phyloP scores from a whole-genome alignment of 345 rosid genomes.

The Lepidium africanum region DNA sequence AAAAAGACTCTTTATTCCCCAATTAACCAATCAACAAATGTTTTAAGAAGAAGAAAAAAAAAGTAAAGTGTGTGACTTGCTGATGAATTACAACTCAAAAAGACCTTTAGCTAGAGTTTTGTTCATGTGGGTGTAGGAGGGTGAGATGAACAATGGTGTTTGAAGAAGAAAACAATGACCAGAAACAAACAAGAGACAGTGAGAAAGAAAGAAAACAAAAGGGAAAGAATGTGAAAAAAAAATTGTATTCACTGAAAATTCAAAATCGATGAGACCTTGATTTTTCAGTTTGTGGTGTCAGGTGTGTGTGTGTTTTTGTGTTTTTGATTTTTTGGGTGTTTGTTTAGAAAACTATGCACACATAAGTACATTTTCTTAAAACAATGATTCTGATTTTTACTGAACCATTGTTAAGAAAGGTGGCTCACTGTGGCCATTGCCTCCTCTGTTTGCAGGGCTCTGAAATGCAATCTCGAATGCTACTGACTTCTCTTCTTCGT shows the following conservation, averaged over 20 bases:
- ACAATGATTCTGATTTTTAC: slow-evolving; percentile 21
- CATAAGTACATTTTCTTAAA: slow-evolving; percentile 29
- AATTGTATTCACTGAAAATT: slow-evolving; percentile 23
- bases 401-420: slow-evolving; percentile 60
- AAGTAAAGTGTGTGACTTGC: slow-evolving; percentile 17
- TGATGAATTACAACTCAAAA: slow-evolving; percentile 29
- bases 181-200: slow-evolving; percentile 14
- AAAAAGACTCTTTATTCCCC: slow-evolving; percentile 28
- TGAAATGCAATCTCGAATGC: slow-evolving; percentile 53
- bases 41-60: background rate
- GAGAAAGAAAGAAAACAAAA: background rate
- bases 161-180: slow-evolving; percentile 22
- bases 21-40: slow-evolving; percentile 33
- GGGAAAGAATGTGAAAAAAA: slow-evolving; percentile 22
- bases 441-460: slow-evolving; percentile 45
- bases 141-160: slow-evolving; percentile 14
- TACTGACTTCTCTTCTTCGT: slow-evolving; percentile 41
- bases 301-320: slow-evolving; percentile 15
- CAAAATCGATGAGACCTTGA: slow-evolving; percentile 1
- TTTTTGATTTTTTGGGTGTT: slow-evolving; percentile 13
- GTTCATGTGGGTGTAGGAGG: slow-evolving; percentile 14
- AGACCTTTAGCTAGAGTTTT: slow-evolving; percentile 19
- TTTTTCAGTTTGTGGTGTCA: slow-evolving; percentile 17
- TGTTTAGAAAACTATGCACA: slow-evolving; percentile 35
- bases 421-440: slow-evolving; percentile 38